Evolutionary conservation across 257 asterid genomes (phyloP).

Genomic region (Primulina eburnea): DNA sequence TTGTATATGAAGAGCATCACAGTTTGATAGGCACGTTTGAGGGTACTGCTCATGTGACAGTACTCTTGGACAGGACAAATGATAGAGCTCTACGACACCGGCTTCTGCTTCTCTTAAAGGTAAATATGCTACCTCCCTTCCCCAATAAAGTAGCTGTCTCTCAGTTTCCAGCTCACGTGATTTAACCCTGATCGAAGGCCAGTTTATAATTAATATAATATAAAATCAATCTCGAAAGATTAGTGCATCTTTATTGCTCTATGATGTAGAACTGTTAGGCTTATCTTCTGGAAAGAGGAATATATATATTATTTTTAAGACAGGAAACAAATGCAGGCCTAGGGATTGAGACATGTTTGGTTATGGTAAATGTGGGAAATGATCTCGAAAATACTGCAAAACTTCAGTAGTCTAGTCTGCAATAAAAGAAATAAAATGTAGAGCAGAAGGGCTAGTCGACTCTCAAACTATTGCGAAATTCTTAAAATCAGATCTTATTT

Average conservation of each 20-base stretch:
- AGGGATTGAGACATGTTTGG: not conserved
- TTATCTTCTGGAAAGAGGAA: not conserved
- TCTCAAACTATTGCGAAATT: not conserved
- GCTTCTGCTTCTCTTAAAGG: conserved; percentile 97
- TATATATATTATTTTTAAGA: too few relatives aligned
- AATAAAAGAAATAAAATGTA: too few relatives aligned
- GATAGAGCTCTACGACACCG: conserved; percentile 98
- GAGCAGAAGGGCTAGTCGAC: not conserved
- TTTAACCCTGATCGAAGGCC: not conserved
- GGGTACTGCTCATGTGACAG: conserved; percentile 96
- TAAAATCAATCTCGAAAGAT: not conserved
- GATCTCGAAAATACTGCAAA: not conserved
- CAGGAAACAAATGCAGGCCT: not conserved
- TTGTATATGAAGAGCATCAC: conserved; percentile 92
- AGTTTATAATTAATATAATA: not conserved
- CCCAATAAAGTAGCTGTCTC: not conserved
- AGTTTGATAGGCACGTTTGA: conserved; percentile 80
- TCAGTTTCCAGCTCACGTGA: not conserved
- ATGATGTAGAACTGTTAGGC: not conserved
- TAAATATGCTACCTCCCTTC: conserved; percentile 20
- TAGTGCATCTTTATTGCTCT: not conserved
- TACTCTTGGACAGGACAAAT: conserved; percentile 92
- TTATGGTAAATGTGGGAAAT: not conserved
- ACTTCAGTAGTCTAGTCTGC: not conserved
- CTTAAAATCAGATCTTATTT: not conserved